These are phyloP conservation scores for Colletotrichum simmondsii DNA, from an alignment of 2,329 filamentous ascomycete genomes.

Conservation along the genomic window DNA sequence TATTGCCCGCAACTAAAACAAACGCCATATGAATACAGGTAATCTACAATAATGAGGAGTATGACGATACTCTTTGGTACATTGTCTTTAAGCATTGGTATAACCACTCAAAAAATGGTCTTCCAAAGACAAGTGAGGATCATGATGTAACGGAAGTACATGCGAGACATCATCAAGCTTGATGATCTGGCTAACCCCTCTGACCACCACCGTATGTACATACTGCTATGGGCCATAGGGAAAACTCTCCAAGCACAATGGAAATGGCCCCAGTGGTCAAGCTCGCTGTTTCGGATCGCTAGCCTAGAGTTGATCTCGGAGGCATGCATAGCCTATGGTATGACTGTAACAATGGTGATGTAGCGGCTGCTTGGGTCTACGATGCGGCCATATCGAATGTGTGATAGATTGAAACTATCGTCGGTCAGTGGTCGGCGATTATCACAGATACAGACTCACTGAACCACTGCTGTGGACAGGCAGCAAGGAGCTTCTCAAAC, in stretches of 20 bases:
- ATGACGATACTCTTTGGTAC: background rate
- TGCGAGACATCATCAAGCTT: background rate
- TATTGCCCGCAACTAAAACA: background rate
- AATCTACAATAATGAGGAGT: background rate
- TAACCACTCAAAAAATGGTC: background rate
- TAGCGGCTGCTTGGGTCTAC: background rate
- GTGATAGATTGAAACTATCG: no score
- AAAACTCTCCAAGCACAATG: background rate
- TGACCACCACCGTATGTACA: background rate
- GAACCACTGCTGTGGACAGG: no score
- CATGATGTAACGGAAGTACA: background rate
- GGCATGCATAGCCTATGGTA: background rate
- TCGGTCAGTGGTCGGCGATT: no score
- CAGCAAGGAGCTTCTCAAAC: no score
- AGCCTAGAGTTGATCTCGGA: background rate
- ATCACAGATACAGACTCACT: no score
- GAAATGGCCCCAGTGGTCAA: background rate
- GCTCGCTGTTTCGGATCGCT: background rate
- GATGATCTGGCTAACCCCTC: background rate
- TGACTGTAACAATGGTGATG: background rate
- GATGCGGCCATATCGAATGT: no score
- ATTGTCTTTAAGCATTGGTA: background rate
- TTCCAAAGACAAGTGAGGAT: background rate
- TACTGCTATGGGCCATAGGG: background rate
- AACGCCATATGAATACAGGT: background rate